A percentile compares a stretch with the other conserved stretches of the same genome.
These are phyloP conservation scores for Metschnikowia baotianmanensis DNA, from an alignment of 805 yeast genomes.

Conservation along the genomic window DNA sequence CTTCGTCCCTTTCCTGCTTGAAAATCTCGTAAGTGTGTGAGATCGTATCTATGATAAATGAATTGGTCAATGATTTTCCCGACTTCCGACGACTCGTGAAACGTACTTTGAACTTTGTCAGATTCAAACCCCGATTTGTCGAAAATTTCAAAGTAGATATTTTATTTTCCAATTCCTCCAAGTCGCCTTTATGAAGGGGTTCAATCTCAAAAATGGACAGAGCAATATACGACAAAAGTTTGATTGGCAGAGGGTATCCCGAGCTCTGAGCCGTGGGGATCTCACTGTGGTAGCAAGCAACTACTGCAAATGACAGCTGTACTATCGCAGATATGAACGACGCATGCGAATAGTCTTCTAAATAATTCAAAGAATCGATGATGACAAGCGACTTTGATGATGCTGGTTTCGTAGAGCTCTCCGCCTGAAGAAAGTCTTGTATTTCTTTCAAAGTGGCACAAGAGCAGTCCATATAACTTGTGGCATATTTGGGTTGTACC, in stretches of 20 bases:
- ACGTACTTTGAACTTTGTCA: constrained; percentile 41
- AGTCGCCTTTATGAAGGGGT: constrained; percentile 41
- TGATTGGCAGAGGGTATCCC: constrained; percentile 54
- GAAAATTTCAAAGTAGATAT: constrained; percentile 47
- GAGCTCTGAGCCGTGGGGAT: constrained; percentile 38
- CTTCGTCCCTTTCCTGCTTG: constrained; percentile 22
- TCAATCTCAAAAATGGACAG: constrained; percentile 64
- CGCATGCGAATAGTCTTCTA: constrained; percentile 46
- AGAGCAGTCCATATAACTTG: constrained; percentile 48
- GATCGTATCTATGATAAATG: constrained; percentile 50
- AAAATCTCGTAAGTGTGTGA: constrained; percentile 41
- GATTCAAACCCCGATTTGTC: constrained; percentile 44
- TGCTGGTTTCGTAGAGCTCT: constrained; percentile 10
- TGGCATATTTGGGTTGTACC: constrained; percentile 48
- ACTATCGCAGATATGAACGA: constrained; percentile 48
- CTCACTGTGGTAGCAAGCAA: constrained; percentile 39
- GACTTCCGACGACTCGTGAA: constrained; percentile 76
- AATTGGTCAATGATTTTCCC: constrained; percentile 68
- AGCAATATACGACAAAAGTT: constrained; percentile 65
- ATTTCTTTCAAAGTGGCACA: constrained; percentile 19
- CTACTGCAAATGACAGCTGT: constrained; percentile 28
- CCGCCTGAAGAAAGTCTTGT: constrained; percentile 23
- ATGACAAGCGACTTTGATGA: constrained; percentile 44
- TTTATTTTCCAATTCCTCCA: constrained; percentile 43
- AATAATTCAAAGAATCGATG: constrained; percentile 67